A percentile compares a stretch with the other conserved stretches of the same genome.
phyloP scores from a whole-genome alignment of 2,329 filamentous ascomycete genomes.

The Microcyclospora pomicola region DNA sequence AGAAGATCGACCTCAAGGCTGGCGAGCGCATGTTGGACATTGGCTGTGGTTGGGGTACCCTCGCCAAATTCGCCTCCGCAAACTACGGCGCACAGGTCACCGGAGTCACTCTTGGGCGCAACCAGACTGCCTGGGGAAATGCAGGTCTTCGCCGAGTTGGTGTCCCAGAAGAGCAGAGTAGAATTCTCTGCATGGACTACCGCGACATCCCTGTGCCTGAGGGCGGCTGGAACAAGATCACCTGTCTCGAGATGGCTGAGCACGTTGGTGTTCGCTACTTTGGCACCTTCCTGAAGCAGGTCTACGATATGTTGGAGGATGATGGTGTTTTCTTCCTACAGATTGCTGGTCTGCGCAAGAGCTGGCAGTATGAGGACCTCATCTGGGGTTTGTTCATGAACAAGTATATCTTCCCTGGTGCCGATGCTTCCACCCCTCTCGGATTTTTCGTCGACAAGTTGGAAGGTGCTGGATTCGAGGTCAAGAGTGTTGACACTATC shows the following conservation, averaged over 20 bases:
- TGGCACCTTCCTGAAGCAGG: slow-evolving; percentile 64
- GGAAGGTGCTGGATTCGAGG: slow-evolving; percentile 75
- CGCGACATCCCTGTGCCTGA: slow-evolving; percentile 75
- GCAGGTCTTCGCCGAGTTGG: slow-evolving; percentile 69
- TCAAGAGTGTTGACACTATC: slow-evolving; percentile 85
- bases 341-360: slow-evolving; percentile 82
- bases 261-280: slow-evolving; percentile 94
- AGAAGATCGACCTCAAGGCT: slow-evolving; percentile 76
- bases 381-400: slow-evolving; percentile 99
- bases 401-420: slow-evolving; percentile 97
- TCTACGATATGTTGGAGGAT: slow-evolving; percentile 90
- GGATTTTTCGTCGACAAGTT: slow-evolving; percentile 74
- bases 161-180: slow-evolving; percentile 75
- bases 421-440: slow-evolving; percentile 86
- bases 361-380: slow-evolving; percentile 95
- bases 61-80: slow-evolving; percentile 80
- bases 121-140: slow-evolving; percentile 97
- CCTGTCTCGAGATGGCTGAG: slow-evolving; percentile 96
- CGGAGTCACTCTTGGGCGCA: slow-evolving; percentile 85
- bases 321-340: slow-evolving; percentile 94
- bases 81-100: slow-evolving; percentile 80
- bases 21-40: slow-evolving; percentile 83
- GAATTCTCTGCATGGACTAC: slow-evolving; percentile 92
- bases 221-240: slow-evolving; percentile 75
- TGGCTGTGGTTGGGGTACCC: slow-evolving; percentile 94